Conservation (phyloP, 2,329 filamentous ascomycete genomes). For the Trematosphaeria pertusa region DNA sequence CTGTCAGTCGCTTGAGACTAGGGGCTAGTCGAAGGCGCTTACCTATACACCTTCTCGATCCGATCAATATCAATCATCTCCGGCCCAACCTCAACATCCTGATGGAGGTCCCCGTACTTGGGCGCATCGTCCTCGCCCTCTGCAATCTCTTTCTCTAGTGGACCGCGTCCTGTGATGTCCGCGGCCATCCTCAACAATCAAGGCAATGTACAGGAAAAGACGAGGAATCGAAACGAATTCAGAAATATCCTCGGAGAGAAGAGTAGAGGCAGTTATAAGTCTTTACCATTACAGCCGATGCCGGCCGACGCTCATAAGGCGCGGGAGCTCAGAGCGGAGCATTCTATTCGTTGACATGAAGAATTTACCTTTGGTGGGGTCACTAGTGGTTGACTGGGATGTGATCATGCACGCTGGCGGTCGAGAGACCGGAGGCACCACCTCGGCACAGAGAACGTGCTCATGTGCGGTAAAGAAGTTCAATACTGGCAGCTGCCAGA, state of each 20-base stretch:
- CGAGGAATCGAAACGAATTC: not conserved
- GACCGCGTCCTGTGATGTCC: constrained; percentile 18
- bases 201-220: not conserved
- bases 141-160: constrained; percentile 26
- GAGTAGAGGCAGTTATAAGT: not conserved
- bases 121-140: constrained; percentile 13
- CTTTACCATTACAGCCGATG: constrained; percentile 15
- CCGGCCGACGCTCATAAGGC: constrained; percentile 6
- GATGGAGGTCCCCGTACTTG: constrained; percentile 35
- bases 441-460: too few species aligned
- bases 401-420: constrained; percentile 6
- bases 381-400: constrained; percentile 27
- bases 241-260: not conserved
- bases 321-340: not conserved
- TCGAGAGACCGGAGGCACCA: not conserved
- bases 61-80: constrained; percentile 44
- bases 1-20: constrained; percentile 11
- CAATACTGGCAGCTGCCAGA: too few species aligned
- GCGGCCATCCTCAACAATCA: constrained; percentile 27
- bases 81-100: constrained; percentile 42
- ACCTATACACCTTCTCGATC: constrained; percentile 48
- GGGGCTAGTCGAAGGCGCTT: constrained; percentile 11
- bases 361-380: constrained; percentile 29
- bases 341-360: constrained; percentile 17
- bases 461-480: too few species aligned